phyloP scores from a whole-genome alignment of 2,329 filamentous ascomycete genomes.

The Fusarium sambucinum region DNA sequence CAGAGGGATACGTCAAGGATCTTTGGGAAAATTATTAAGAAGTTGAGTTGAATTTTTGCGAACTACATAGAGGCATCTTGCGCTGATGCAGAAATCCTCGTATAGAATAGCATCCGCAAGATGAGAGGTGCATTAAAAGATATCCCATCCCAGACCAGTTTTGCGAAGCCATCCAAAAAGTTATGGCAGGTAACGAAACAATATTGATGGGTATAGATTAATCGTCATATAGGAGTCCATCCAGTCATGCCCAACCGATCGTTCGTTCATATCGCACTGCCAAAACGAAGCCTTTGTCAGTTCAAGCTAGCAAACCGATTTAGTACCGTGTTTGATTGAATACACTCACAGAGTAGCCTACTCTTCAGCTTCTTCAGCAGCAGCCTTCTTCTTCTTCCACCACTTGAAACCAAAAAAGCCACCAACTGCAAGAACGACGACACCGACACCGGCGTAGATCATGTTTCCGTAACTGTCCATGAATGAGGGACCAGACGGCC shows the following conservation, averaged over 20 bases:
- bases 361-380: not conserved
- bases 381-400: not conserved
- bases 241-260: not conserved
- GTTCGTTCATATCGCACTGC: not conserved
- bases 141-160: not conserved
- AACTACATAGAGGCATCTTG: too few species aligned
- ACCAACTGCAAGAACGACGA: not conserved
- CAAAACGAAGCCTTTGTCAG: not conserved
- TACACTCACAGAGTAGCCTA: not conserved
- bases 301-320: not conserved
- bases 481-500: not conserved
- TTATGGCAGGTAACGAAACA: not conserved
- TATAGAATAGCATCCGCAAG: not conserved
- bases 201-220: not conserved
- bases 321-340: not conserved
- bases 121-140: not conserved
- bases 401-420: not conserved
- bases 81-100: not conserved
- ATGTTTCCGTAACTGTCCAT: not conserved
- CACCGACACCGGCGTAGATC: not conserved
- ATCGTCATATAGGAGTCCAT: not conserved
- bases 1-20: constrained; percentile 86
- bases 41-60: not conserved
- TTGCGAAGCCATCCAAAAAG: not conserved
- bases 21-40: constrained; percentile 76